Evolutionary conservation across 129 eudicot species (phyloP), one percentile per base, ranked within the genome.

Genomic region (Sambucus nigra): DNA sequence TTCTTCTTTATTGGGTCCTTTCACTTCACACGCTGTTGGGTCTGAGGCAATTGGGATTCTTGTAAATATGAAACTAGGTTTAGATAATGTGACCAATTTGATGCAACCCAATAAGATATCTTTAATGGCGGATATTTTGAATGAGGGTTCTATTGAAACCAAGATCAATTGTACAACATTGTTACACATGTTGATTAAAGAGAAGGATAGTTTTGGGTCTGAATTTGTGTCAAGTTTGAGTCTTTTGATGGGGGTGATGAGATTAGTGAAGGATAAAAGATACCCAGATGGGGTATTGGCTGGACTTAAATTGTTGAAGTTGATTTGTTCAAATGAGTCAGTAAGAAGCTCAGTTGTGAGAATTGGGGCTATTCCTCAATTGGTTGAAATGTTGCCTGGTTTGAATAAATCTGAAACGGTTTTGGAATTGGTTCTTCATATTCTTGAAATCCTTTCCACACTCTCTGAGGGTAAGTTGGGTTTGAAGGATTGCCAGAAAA

Each of bases 111-210:
- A 61, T 4, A 86, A 78, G 73, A 51, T 86, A 26, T 86, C 93
- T 2, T 61, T 84, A 38, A 58, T 86, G 72, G 84, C 79, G 31
- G 93, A 86, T 66, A 72, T 79, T 51, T 68, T 86, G 74, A 86
- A 86, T 32, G 93, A 86, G 62, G 93, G 95, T 7, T 78, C 85
- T 10, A 65, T 75, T 12, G 88, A 86, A 26, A 78, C 96, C 24
- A 86, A 82, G 52, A 60, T 82, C 8, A 79, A 82, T 45, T 82
- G 96, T 44, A 47, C 79, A 2, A 64, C 29, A 29, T 65, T 86
- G 71, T 70, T 76, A 29, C 73, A 69, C 33, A 58, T 62, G 32
- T 74, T 79, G 70, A 59, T 79, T 71, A 76, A 72, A 33, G 78
- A 64, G 39, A 68, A 35, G 42, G 1, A 54, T 40, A 81, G 64